Evolutionary conservation across 2,329 filamentous ascomycete species (phyloP).

Genomic region (Neonectria ditissima): DNA sequence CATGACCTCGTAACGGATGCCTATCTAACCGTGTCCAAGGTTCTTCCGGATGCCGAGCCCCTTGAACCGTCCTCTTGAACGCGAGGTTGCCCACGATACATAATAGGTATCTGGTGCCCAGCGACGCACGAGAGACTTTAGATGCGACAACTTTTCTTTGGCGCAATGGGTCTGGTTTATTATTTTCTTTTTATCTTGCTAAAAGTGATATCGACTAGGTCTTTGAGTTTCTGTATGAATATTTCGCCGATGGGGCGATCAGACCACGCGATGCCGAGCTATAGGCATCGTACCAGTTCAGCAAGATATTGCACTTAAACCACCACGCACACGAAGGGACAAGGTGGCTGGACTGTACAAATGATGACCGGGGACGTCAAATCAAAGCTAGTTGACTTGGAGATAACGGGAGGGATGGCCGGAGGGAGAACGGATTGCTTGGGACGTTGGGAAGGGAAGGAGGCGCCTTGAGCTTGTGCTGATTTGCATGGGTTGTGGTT

Average conservation of each 20-base stretch:
- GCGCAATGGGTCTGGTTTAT: constrained; percentile 45
- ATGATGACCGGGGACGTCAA: constrained; percentile 31
- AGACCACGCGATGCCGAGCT: constrained; percentile 30
- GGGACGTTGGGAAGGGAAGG: constrained; percentile 17
- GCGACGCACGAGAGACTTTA: constrained; percentile 36
- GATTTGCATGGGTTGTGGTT: constrained; percentile 28
- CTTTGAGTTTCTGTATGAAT: constrained; percentile 45
- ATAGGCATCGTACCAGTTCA: constrained; percentile 25
- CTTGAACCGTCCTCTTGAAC: constrained; percentile 53
- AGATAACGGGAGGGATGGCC: constrained; percentile 23
- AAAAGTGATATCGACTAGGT: constrained; percentile 43
- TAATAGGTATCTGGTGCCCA: constrained; percentile 20
- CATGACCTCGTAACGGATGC: background rate
- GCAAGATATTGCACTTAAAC: constrained; percentile 33
- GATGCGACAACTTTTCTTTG: constrained; percentile 38
- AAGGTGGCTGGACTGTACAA: constrained; percentile 40
- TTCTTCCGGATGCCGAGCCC: constrained; percentile 48
- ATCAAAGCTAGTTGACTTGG: constrained; percentile 26
- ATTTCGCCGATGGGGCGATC: constrained; percentile 39
- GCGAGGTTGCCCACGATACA: background rate
- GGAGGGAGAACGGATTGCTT: constrained; percentile 27
- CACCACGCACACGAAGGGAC: constrained; percentile 24
- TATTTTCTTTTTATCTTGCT: constrained; percentile 39
- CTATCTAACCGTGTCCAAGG: constrained; percentile 37
- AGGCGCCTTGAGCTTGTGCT: constrained; percentile 26